Base-by-base conservation (phyloP, 352 stramenopile species). In the Phytophthora colocasiae region DNA sequence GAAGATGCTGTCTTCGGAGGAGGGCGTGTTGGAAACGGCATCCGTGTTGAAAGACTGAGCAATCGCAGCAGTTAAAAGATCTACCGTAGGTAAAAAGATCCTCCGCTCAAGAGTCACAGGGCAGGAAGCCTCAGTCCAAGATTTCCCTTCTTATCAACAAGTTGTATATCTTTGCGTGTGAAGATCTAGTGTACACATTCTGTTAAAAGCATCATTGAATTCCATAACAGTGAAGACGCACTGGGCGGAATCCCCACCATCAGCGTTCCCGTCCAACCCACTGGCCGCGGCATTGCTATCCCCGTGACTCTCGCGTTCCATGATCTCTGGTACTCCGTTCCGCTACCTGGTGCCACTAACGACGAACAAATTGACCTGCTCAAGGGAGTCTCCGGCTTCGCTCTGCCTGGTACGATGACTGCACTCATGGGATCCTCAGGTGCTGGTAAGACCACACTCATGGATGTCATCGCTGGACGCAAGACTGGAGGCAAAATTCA, bases 401-500 rank as follows among this genome's bases (percentile, higher is more conserved):
- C 75, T 29, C 45, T 66, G 6, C 81, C 81, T 2, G 80, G 81
- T 2, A 73, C 56, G 4, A 77, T 89, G 50, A 81, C 75, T 2
- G 80, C 80, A 1, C 65, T 90, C 9, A 86, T 87, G 73, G 81
- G 81, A 10, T 77, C 76, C 0, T 80, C 71, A 1, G 83, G 85
- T 46, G 81, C 87, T 51, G 91, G 91, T 0, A 97, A 98, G 27
- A 64, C 56, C 36, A 63, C 56, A 5, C 56, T 63, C 45, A 67
- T 67, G 59, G 59, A 67, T n/a, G 50, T 71, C 55, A 66, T 71
- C 36, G 63, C 63, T 10, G 63, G 63, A 39, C 54, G 63, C 12
- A 70, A 70, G 50, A 70, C 63, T 14, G 63, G 63, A 32, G 63
- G 63, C 22, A 71, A 55, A 38, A 71, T 71, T 67, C 63, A 65